phyloP scores from a whole-genome alignment of 768 basidiomycete species.

The Xanthoconium stramineum region DNA sequence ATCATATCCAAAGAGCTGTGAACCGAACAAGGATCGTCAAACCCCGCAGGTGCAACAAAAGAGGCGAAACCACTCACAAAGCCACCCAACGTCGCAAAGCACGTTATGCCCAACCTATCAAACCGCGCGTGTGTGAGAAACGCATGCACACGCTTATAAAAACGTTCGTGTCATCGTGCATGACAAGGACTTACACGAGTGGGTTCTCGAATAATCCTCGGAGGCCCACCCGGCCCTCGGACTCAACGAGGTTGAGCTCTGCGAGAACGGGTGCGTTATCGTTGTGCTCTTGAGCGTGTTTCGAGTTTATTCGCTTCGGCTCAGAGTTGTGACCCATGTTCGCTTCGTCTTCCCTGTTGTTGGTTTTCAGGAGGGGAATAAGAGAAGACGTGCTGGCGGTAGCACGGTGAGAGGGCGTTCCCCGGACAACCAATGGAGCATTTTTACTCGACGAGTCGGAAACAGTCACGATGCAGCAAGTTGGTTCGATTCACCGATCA shows the following conservation, averaged over 20 bases:
- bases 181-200: conserved; percentile 22
- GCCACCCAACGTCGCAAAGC: conserved; percentile 31
- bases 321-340: conserved; percentile 10
- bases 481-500: no score
- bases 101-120: conserved; percentile 29
- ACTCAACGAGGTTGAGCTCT: conserved; percentile 10
- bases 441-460: conserved; percentile 21
- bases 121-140: not conserved
- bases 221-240: conserved; percentile 25
- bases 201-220: conserved; percentile 27
- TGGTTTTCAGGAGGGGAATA: not conserved
- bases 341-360: conserved; percentile 9
- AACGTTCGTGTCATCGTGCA: not conserved
- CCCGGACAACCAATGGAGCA: not conserved
- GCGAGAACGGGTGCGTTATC: not conserved
- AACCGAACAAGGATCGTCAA: not conserved
- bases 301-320: not conserved
- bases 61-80: conserved; percentile 21
- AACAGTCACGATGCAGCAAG: no score
- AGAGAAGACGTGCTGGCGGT: conserved; percentile 17
- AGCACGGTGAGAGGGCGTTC: not conserved
- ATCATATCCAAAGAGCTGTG: conserved; percentile 32
- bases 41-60: not conserved
- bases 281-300: not conserved
- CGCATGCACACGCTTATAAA: not conserved